Percentiles rank a stretch among this genome's conserved stretches.
Evolutionary conservation across 805 yeast species (phyloP).

Genomic region (Citeromyces nyonsensis): DNA sequence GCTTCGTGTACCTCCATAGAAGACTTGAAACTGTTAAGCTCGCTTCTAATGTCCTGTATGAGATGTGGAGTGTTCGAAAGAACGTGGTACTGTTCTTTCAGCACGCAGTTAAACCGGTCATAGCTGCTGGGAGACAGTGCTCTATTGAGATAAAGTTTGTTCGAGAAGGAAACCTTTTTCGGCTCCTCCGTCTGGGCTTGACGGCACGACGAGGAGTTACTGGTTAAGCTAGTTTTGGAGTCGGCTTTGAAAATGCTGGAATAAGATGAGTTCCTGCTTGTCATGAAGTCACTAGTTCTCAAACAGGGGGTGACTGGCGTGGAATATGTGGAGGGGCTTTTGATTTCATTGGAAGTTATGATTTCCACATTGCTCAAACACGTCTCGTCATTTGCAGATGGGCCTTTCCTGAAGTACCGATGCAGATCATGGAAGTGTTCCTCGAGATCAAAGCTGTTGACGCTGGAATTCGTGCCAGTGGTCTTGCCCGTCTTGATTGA

Average conservation of each 20-base stretch:
- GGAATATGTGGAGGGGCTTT: constrained; percentile 1
- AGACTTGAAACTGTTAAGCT: constrained; percentile 48
- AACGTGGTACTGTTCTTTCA: constrained; percentile 29
- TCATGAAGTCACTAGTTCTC: neutral
- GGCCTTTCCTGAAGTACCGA: neutral
- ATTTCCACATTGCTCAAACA: constrained; percentile 5
- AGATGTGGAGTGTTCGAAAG: constrained; percentile 27
- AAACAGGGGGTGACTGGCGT: neutral
- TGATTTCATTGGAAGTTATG: constrained; percentile 5
- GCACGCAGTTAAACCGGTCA: constrained; percentile 34
- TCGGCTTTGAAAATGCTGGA: constrained; percentile 5
- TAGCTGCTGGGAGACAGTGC: constrained; percentile 25
- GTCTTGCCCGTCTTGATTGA: constrained; percentile 5
- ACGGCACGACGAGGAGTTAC: constrained; percentile 5
- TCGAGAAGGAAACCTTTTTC: constrained; percentile 2
- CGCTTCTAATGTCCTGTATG: constrained; percentile 42
- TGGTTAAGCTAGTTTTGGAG: constrained; percentile 1
- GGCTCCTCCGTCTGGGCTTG: constrained; percentile 4
- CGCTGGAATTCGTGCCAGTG: constrained; percentile 5
- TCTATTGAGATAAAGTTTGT: constrained; percentile 2
- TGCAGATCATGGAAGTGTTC: constrained; percentile 7
- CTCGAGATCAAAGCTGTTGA: constrained; percentile 8
- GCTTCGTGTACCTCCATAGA: constrained; percentile 58
- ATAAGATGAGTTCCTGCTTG: constrained; percentile 1
- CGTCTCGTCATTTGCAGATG: neutral